A percentile compares a stretch with the other conserved stretches of the same genome.
These are phyloP conservation scores for Phytophthora agathidicida DNA, from an alignment of 352 stramenopile genomes.

Conservation along the genomic window DNA sequence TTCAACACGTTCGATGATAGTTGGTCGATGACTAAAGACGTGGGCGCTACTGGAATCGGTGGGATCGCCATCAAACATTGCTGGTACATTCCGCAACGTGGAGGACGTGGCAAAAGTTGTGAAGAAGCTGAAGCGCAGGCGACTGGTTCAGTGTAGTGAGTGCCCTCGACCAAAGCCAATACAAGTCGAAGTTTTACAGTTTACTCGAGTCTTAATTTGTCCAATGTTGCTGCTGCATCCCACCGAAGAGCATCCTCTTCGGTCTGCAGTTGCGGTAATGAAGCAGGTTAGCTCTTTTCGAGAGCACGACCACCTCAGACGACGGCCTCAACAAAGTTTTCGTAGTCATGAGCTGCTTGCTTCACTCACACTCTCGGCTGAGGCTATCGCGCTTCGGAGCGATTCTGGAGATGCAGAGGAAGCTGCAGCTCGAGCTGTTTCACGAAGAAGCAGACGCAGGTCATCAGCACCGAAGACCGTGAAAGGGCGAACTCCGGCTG, in stretches of 20 bases:
- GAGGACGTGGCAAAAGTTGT: conserved; percentile 45
- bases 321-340: conserved; percentile 27
- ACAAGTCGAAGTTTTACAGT: too few relatives aligned
- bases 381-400: conserved; percentile 33
- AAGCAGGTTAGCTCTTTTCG: conserved; percentile 7
- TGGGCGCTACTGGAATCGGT: conserved; percentile 50
- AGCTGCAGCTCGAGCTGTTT: conserved; percentile 17
- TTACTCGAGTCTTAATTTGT: conserved; percentile 29
- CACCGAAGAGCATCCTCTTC: not conserved
- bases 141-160: conserved; percentile 9
- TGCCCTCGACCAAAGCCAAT: too few relatives aligned
- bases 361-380: conserved; percentile 36
- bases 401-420: conserved; percentile 24
- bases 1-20: conserved; percentile 74
- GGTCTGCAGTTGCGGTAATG: conserved; percentile 3
- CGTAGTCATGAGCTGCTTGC: conserved; percentile 39
- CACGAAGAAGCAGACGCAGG: conserved; percentile 3
- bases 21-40: conserved; percentile 60
- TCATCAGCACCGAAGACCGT: not conserved
- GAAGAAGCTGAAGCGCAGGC: conserved; percentile 38
- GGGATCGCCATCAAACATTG: conserved; percentile 73
- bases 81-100: conserved; percentile 62
- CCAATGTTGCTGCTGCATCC: not conserved
- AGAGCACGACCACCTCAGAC: conserved; percentile 8
- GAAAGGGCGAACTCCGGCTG: not conserved